phyloP scores from a whole-genome alignment of 768 basidiomycete genomes.

The Boletus subcaerulescens region DNA sequence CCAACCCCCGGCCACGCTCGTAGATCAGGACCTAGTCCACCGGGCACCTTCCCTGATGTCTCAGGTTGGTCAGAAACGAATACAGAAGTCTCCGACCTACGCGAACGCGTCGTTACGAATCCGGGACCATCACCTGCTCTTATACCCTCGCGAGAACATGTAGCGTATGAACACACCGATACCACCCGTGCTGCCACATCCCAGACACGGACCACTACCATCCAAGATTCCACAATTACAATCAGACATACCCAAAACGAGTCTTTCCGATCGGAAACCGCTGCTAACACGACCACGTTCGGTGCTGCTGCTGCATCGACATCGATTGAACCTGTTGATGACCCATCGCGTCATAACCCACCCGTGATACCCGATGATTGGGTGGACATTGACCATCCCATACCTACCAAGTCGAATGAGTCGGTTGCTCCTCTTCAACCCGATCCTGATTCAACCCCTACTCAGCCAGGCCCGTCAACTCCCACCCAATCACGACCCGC shows the following conservation, averaged over 20 bases:
- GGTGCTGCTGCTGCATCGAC: background rate
- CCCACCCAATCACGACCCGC: conserved; percentile 9
- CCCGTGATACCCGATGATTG: conserved; percentile 29
- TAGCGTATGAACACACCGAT: conserved; percentile 10
- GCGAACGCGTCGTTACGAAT: conserved; percentile 9
- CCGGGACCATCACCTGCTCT: conserved; percentile 27
- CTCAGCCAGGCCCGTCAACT: background rate
- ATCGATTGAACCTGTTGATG: conserved; percentile 5
- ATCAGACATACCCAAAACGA: conserved; percentile 13
- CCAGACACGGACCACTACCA: background rate
- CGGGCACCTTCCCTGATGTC: conserved; percentile 25
- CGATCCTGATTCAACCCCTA: conserved; percentile 2
- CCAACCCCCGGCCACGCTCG: conserved; percentile 19
- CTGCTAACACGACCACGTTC: background rate
- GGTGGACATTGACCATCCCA: conserved; percentile 22
- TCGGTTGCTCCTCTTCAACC: conserved; percentile 2
- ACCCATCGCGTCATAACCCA: conserved; percentile 18
- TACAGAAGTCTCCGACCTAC: conserved; percentile 22
- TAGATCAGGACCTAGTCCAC: conserved; percentile 25
- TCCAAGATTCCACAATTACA: conserved; percentile 9
- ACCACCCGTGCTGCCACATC: conserved; percentile 7
- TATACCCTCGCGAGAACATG: conserved; percentile 24
- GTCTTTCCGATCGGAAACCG: conserved; percentile 2
- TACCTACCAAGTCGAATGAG: conserved; percentile 3
- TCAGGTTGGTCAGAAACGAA: conserved; percentile 33